These are phyloP conservation scores for Colletotrichum spinosum DNA, from an alignment of 2,329 filamentous ascomycete genomes.

Conservation along the genomic window DNA sequence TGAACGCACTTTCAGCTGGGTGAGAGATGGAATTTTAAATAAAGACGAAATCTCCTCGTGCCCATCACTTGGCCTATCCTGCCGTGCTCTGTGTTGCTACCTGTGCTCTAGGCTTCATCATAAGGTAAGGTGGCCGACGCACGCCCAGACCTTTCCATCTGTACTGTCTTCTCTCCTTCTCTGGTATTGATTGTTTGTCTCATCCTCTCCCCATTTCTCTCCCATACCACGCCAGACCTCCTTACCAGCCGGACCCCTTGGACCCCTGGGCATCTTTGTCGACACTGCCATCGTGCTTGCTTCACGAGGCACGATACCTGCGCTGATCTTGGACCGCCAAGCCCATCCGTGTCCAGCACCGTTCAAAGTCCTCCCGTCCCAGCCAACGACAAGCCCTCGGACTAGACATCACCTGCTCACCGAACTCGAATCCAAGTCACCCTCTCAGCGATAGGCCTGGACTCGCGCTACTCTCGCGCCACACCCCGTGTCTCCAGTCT, in stretches of 20 bases:
- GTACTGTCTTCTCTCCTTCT: conserved; percentile 24
- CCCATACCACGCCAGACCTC: conserved; percentile 1
- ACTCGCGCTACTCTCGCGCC: conserved; percentile 24
- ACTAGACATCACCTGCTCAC: conserved; percentile 29
- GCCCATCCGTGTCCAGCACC: conserved; percentile 11
- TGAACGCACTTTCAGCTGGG: too few species aligned
- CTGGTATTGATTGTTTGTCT: conserved; percentile 8
- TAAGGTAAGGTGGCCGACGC: conserved; percentile 8
- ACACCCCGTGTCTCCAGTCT: conserved; percentile 19
- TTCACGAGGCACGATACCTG: not conserved
- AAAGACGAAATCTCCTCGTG: not conserved
- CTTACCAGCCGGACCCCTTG: conserved; percentile 9
- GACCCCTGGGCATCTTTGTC: too few species aligned
- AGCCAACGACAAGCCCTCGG: conserved; percentile 11
- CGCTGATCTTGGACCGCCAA: conserved; percentile 8
- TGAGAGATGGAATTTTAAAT: too few species aligned
- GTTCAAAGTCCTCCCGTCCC: conserved; percentile 16
- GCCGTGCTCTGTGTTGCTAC: not conserved
- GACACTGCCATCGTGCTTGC: too few species aligned
- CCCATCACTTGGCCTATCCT: too few species aligned
- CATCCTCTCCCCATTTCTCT: conserved; percentile 18
- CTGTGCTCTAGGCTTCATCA: conserved; percentile 1
- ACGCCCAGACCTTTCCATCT: conserved; percentile 28
- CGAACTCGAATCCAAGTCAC: not conserved
- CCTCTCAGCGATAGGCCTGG: not conserved